phyloP scores from a whole-genome alignment of 768 basidiomycete genomes.

The Lactifluus pinguis region DNA sequence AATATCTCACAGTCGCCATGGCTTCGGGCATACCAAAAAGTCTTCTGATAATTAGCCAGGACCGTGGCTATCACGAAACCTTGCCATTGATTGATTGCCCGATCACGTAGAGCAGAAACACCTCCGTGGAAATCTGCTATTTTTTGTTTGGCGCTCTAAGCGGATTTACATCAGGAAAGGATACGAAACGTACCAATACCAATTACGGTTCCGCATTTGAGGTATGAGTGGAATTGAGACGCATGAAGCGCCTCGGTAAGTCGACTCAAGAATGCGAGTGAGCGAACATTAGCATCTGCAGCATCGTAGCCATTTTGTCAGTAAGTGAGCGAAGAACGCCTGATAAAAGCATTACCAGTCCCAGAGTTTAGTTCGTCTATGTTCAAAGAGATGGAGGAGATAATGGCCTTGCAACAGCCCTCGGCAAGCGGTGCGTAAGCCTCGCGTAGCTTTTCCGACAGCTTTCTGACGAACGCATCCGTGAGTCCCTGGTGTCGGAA shows the following conservation, averaged over 20 bases:
- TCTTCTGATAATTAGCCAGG: slow-evolving; percentile 6
- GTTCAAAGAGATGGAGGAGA: slow-evolving; percentile 2
- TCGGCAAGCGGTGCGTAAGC: slow-evolving; percentile 15
- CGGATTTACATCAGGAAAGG: too few species aligned
- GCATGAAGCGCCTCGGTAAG: slow-evolving; percentile 15
- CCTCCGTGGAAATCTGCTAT: neutral
- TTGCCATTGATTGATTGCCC: slow-evolving; percentile 3
- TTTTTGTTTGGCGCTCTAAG: neutral
- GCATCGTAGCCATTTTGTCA: neutral
- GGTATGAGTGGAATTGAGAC: slow-evolving; percentile 13
- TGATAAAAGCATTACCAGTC: neutral
- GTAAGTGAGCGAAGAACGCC: too few species aligned
- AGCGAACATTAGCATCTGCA: slow-evolving; percentile 10
- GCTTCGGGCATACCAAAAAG: neutral
- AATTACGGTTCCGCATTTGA: neutral
- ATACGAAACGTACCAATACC: slow-evolving; percentile 5
- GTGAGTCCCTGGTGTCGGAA: neutral
- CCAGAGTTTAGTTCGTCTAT: slow-evolving; percentile 6
- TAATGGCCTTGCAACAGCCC: slow-evolving; percentile 5
- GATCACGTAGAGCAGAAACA: neutral
- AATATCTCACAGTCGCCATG: neutral
- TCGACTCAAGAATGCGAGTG: slow-evolving; percentile 16
- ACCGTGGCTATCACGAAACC: neutral
- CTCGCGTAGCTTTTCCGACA: slow-evolving; percentile 39
- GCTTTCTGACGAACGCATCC: slow-evolving; percentile 47